Base-by-base conservation (phyloP, 495 filamentous ascomycete genomes). In the Saxophila tyrrhenica region DNA sequence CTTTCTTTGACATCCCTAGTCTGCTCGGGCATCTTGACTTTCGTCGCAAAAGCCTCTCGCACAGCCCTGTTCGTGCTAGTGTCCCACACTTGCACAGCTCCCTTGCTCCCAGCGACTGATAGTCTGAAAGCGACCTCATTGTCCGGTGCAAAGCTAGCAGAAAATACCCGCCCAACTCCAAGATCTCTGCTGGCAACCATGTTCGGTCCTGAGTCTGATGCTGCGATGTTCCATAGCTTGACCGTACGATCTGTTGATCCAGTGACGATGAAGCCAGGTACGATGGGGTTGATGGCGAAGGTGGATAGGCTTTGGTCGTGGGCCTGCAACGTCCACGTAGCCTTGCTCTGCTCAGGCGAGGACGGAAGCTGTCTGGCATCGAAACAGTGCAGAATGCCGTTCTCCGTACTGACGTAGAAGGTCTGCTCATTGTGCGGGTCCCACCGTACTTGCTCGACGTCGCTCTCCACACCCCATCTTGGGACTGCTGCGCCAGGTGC, bases 111-210 rank as follows among this genome's bases (percentile, higher is more conserved):
- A 10, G 89, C 90, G 29, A 99, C 88, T 3, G 89, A 86, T 29
- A 99, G 73, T 45, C 92, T 77, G 71, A 96, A 97, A 32, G 85
- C 85, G 10, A 96, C 88, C 69, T 88, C 87, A 29, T 78, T 59
- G 65, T 99, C 94, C 0, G 92, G 89, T 9, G 84, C 94, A 62
- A 96, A 99, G 35, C 72, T 73, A 1, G 89, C 85, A 20, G 88
- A 87, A 66, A 99, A 99, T 41, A 99, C 83, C 73, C 89, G 94
- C 44, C 92, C 92, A 13, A 97, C 85, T 24, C 88, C 94, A 35
- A 96, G 72, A 69, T 97, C 86, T 25, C 92, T 82, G 8, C 86
- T 85, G 5, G 94, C 87, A 0, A 99, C 87, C 78, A 99, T 86
- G 56, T 80, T 84, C 2, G 59, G 59, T 2, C 50, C 59, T 8